These are phyloP conservation scores for Chaetomiaceae sp. DNA, from an alignment of 2,329 filamentous ascomycete species.

Conservation along the genomic window DNA sequence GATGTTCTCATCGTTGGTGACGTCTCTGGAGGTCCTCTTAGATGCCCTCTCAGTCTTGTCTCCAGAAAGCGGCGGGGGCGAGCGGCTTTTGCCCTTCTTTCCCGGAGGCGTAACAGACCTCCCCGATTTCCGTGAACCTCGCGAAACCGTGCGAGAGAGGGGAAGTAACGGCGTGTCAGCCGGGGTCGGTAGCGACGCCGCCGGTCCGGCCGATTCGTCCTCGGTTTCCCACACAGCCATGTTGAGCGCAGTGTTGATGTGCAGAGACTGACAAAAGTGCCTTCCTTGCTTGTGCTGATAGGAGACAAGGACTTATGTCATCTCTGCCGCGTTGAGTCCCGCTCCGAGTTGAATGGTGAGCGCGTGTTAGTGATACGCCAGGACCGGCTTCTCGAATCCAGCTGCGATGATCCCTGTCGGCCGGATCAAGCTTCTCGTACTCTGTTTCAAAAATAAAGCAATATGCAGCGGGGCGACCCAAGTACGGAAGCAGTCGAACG, in stretches of 20 bases:
- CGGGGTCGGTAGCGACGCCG: conserved; percentile 62
- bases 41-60: conserved; percentile 43
- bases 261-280: conserved; percentile 1
- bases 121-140: conserved; percentile 56
- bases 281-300: conserved; percentile 6
- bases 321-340: conserved; percentile 9
- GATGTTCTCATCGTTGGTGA: conserved; percentile 62
- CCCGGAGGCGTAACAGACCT: conserved; percentile 63
- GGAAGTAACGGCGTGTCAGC: conserved; percentile 68
- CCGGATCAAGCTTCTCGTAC: conserved; percentile 8
- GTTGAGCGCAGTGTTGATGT: conserved; percentile 18
- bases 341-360: not conserved
- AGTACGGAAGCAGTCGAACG: conserved; percentile 12
- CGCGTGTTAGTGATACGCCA: conserved; percentile 12
- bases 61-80: conserved; percentile 49
- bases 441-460: conserved; percentile 14
- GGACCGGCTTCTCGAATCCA: not conserved
- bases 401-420: conserved; percentile 16
- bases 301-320: conserved; percentile 14
- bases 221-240: conserved; percentile 61
- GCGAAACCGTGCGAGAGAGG: conserved; percentile 69
- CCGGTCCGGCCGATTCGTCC: conserved; percentile 55
- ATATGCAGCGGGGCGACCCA: not conserved
- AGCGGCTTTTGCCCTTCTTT: conserved; percentile 51
- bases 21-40: conserved; percentile 55